Evolutionary conservation across 768 basidiomycete species (phyloP).

Genomic region (Termitomyces sp.): DNA sequence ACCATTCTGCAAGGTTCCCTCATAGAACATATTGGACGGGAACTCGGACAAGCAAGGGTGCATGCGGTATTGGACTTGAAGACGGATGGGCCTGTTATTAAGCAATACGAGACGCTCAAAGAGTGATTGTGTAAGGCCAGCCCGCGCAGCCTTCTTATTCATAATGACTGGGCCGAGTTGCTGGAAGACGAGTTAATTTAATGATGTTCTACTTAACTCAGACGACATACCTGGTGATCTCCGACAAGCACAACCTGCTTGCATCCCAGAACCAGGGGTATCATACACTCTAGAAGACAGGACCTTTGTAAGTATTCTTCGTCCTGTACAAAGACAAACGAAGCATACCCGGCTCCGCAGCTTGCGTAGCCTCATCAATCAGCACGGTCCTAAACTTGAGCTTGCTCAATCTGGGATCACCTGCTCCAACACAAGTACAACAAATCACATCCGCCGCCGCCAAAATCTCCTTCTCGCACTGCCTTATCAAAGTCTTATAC

Average conservation of each 20-base stretch:
- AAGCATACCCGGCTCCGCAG: conserved; percentile 85
- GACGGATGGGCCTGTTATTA: conserved; percentile 92
- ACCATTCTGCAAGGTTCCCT: conserved; percentile 97
- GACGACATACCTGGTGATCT: conserved; percentile 62
- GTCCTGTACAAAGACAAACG: neutral
- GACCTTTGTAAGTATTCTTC: conserved; percentile 4
- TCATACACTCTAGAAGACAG: conserved; percentile 85
- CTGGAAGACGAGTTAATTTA: conserved; percentile 25
- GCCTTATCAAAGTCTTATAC: conserved; percentile 92
- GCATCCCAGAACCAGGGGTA: conserved; percentile 94
- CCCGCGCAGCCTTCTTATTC: conserved; percentile 99
- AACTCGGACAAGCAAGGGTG: conserved; percentile 99
- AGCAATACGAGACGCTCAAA: conserved; percentile 97
- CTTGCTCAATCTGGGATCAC: conserved; percentile 93
- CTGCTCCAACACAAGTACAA: conserved; percentile 96
- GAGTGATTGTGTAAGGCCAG: conserved; percentile 95
- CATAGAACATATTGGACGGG: conserved; percentile 99
- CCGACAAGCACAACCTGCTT: conserved; percentile 98
- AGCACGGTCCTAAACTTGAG: conserved; percentile 98
- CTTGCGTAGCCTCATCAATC: conserved; percentile 98
- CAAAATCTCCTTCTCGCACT: conserved; percentile 97
- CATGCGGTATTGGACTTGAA: conserved; percentile 99
- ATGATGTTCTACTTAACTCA: neutral
- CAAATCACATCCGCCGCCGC: conserved; percentile 96
- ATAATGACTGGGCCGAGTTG: conserved; percentile 99